These are phyloP conservation scores for Naganishia kalamii DNA, from an alignment of 768 basidiomycete genomes.

Conservation along the genomic window DNA sequence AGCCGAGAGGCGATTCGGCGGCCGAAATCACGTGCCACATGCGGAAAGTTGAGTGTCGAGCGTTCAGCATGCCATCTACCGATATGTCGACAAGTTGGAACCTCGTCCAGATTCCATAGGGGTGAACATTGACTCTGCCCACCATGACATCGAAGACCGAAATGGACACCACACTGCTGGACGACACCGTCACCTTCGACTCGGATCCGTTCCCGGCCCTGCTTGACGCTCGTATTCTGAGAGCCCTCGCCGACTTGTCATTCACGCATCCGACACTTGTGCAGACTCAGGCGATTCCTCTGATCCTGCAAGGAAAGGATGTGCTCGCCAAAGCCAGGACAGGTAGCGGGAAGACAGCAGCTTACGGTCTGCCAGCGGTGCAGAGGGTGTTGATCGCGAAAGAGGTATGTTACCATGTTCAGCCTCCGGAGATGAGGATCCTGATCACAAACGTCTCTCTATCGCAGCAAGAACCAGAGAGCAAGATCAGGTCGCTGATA, in stretches of 20 bases:
- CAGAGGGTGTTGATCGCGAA: conserved; percentile 81
- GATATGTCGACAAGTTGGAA: neutral
- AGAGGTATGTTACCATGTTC: conserved; percentile 52
- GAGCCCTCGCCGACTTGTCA: conserved; percentile 80
- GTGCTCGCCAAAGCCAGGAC: conserved; percentile 90
- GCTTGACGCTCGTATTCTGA: conserved; percentile 75
- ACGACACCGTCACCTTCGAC: conserved; percentile 37
- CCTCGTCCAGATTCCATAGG: neutral
- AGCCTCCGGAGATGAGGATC: neutral
- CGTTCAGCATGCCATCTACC: neutral
- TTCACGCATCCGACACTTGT: conserved; percentile 88
- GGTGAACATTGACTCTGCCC: neutral
- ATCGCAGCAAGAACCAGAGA: conserved; percentile 17
- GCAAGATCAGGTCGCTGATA: conserved; percentile 37
- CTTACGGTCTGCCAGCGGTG: conserved; percentile 83
- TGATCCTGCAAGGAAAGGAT: conserved; percentile 79
- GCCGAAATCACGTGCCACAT: conserved; percentile 7
- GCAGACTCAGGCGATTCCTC: conserved; percentile 83
- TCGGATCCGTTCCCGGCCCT: conserved; percentile 62
- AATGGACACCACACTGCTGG: conserved; percentile 24
- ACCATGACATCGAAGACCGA: neutral
- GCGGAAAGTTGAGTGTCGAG: neutral
- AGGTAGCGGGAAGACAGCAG: conserved; percentile 93
- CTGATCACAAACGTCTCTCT: conserved; percentile 23
- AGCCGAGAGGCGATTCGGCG: neutral